phyloP scores from a whole-genome alignment of 345 rosid species.

The Camelina laxa region DNA sequence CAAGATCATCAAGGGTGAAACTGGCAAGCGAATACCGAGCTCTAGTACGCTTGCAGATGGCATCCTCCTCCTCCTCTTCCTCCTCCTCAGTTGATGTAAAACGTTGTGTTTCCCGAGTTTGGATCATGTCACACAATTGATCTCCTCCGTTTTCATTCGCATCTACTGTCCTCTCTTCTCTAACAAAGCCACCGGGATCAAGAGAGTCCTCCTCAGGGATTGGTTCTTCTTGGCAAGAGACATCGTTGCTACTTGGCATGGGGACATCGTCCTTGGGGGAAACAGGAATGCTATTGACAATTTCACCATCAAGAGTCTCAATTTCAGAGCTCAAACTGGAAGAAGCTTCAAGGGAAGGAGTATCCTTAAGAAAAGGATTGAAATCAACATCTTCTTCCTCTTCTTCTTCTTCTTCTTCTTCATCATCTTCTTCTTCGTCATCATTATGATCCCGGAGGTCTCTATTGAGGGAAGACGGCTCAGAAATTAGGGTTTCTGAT shows the following conservation, averaged over 20 bases:
- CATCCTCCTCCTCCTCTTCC: conserved; percentile 58
- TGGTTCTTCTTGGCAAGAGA: conserved; percentile 23
- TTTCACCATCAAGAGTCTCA: conserved; percentile 56
- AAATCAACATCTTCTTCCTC: conserved; percentile 89
- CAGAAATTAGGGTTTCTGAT: conserved; percentile 33
- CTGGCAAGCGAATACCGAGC: conserved; percentile 82
- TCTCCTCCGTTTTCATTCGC: not conserved
- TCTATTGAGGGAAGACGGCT: not conserved
- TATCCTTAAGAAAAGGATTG: conserved; percentile 76
- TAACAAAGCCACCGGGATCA: conserved; percentile 32
- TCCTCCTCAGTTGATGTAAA: conserved; percentile 44
- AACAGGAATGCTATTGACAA: conserved; percentile 34
- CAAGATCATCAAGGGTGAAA: conserved; percentile 94
- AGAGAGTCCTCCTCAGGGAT: conserved; percentile 27
- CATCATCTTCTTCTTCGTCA: conserved; percentile 35
- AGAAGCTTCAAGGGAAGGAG: conserved; percentile 78
- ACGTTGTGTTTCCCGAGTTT: conserved; percentile 19
- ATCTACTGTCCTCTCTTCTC: conserved; percentile 6
- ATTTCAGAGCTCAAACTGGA: conserved; percentile 88
- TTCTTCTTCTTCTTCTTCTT: conserved; percentile 47
- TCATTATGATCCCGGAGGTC: not conserved
- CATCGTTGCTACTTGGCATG: conserved; percentile 21
- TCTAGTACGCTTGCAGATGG: conserved; percentile 88
- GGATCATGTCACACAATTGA: conserved; percentile 23
- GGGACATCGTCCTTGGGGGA: conserved; percentile 51